phyloP scores from a whole-genome alignment of 164 flowering plant genomes.

The Piper betle region DNA sequence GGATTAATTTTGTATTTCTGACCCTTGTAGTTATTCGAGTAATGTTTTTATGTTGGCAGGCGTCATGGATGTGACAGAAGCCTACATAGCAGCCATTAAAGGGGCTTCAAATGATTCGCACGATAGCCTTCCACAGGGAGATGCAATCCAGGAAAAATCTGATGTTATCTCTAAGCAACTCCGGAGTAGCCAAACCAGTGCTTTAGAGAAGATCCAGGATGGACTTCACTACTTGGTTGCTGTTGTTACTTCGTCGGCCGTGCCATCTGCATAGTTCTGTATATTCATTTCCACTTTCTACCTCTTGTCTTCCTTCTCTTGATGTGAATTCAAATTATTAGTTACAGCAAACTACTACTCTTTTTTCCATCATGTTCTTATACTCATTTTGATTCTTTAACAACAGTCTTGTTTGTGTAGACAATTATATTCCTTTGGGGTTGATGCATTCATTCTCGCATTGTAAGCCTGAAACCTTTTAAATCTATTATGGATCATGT shows the following conservation, averaged over 20 bases:
- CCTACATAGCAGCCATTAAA: constrained; percentile 57
- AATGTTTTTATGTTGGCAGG: background rate
- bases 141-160: constrained; percentile 60
- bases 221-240: constrained; percentile 64
- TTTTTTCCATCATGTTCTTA: no score
- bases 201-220: constrained; percentile 65
- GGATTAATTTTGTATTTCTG: no score
- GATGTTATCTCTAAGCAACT: constrained; percentile 46
- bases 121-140: constrained; percentile 22
- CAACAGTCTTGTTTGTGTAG: no score
- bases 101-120: constrained; percentile 37
- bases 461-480: no score
- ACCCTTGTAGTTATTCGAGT: background rate
- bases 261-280: constrained; percentile 35
- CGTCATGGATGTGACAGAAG: constrained; percentile 71
- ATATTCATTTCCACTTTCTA: no score
- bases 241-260: constrained; percentile 59
- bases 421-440: no score
- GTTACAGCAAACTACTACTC: no score
- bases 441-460: no score
- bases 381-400: no score
- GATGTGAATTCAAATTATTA: no score
- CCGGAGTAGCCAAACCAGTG: constrained; percentile 37
- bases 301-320: no score
- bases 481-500: no score